Base-by-base conservation (phyloP, 192 early-diverging fungal species). In the Gaertneriomyces semiglobifer region DNA sequence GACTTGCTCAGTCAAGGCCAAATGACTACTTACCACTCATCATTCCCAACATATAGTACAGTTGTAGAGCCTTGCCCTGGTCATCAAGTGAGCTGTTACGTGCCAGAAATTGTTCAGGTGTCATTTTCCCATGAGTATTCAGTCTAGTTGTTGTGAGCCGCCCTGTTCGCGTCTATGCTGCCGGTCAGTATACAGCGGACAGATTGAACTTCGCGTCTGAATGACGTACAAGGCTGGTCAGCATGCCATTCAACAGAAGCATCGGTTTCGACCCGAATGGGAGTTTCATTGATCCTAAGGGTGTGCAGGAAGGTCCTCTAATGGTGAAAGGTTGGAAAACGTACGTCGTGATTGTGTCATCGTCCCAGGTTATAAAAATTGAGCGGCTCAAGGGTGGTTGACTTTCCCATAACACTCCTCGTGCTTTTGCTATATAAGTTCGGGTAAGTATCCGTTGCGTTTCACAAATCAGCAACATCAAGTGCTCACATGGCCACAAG, bases 251-350 rank as follows among this genome's bases (percentile, higher is more conserved):
- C 38, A 57, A 18, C 20, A 81, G 55, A 39, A 78, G 33, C 5
- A 83, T 44, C 14, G 81, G 81, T 43, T 65, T 84, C 47, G 71
- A 61, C 6, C 81, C 81, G 71, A 75, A 78, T 2, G 81, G 72
- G 6, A 83, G 61, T 63, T 78, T 78, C 1, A 81, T 81, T 0
- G 69, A 58, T 4, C 76, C 74, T 11, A 83, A 53, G 5, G 69
- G 52, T 10, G 76, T 19, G 53, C 74, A 76, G 54, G 70, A 47
- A 7, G 65, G 71, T 43, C 82, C 77, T 65, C 74, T 74, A 10
- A 79, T 73, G 7, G 74, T 75, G 53, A 63, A 65, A 6, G 69
- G 66, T 33, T 78, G 59, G 58, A 64, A 82, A 40, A 65, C 76
- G 44, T 75, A 79, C 0, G 79, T 81, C 5, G 69, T 73, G 62